These are phyloP conservation scores for Quillaja saponaria DNA, from an alignment of 306 rosid genomes.

Conservation along the genomic window DNA sequence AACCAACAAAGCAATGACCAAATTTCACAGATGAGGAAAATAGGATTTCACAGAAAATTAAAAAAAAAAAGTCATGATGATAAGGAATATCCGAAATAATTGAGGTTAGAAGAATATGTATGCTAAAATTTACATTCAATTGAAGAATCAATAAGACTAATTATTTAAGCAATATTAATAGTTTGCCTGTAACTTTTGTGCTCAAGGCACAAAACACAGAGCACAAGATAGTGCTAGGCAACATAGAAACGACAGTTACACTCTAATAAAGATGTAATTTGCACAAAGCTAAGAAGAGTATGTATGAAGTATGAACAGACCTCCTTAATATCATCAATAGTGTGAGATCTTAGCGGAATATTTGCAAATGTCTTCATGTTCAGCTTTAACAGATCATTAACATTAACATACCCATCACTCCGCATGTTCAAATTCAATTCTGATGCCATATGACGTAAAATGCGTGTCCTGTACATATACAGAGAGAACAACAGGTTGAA, in stretches of 20 bases:
- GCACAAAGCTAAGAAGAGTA: slow-evolving; percentile 13
- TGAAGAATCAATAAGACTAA: too few species aligned
- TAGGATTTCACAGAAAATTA: too few species aligned
- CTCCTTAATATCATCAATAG: slow-evolving; percentile 81
- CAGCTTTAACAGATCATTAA: slow-evolving; percentile 69
- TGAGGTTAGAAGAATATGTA: too few species aligned
- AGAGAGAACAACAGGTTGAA: background rate
- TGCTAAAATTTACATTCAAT: too few species aligned
- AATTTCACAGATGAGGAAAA: too few species aligned
- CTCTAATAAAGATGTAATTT: background rate
- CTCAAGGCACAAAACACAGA: too few species aligned
- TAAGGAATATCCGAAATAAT: too few species aligned
- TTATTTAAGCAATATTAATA: too few species aligned
- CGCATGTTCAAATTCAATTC: slow-evolving; percentile 75
- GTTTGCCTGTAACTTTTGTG: too few species aligned
- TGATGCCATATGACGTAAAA: slow-evolving; percentile 89
- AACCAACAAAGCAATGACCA: too few species aligned
- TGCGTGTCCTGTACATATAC: slow-evolving; percentile 58
- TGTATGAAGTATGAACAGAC: slow-evolving; percentile 39
- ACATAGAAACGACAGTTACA: slow-evolving; percentile 12
- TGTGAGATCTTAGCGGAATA: slow-evolving; percentile 72
- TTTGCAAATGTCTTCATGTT: slow-evolving; percentile 78
- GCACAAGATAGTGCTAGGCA: background rate
- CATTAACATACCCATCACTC: slow-evolving; percentile 77
- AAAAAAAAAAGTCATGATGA: too few species aligned